Conservation (phyloP, 2,329 filamentous ascomycete genomes). For the Phyllosticta ampelicida region DNA sequence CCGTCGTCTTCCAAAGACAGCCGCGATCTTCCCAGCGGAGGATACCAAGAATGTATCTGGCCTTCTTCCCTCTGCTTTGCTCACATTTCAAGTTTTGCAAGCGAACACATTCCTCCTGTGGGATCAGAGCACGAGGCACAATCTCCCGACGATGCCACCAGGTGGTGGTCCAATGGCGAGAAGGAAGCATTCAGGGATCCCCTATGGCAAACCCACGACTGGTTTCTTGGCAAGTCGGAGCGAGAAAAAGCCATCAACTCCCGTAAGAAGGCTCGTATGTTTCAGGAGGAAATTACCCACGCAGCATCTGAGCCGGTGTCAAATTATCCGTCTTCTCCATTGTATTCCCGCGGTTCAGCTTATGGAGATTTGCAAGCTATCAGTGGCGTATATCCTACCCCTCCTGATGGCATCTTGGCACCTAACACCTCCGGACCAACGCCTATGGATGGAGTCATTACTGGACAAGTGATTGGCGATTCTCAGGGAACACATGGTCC, state of each 20-base stretch:
- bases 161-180: constrained; percentile 4
- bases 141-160: not conserved
- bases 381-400: constrained; percentile 31
- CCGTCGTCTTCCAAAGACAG: not conserved
- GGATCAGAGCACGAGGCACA: not conserved
- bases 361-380: constrained; percentile 28
- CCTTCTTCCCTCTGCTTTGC: constrained; percentile 23
- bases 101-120: not conserved
- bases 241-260: constrained; percentile 26
- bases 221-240: constrained; percentile 25
- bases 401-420: constrained; percentile 26
- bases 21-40: not conserved
- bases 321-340: constrained; percentile 26
- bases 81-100: not conserved
- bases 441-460: constrained; percentile 4
- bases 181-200: constrained; percentile 24
- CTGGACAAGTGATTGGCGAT: not conserved
- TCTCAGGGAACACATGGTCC: not conserved
- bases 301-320: constrained; percentile 21
- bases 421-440: constrained; percentile 19
- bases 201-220: constrained; percentile 25
- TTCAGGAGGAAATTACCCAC: constrained; percentile 40
- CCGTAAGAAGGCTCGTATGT: constrained; percentile 33
- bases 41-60: constrained; percentile 23
- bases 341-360: constrained; percentile 23